Conservation (phyloP, 106 monocot genomes). For the Acorus gramineus region DNA sequence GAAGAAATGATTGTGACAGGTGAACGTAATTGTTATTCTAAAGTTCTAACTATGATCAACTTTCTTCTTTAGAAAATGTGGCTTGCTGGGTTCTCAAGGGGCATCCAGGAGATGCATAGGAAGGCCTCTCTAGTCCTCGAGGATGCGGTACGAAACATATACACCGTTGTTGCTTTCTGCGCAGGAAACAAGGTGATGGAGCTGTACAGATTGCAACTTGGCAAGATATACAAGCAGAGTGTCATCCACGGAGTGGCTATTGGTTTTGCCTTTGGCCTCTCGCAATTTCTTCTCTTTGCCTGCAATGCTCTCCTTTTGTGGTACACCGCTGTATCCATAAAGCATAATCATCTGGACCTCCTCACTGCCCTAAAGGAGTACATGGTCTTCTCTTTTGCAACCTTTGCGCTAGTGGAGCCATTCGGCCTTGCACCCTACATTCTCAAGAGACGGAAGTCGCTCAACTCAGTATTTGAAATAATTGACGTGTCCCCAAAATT, state of each 20-base stretch:
- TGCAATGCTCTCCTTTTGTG: constrained; percentile 93
- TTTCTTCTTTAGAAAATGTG: constrained; percentile 70
- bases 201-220: constrained; percentile 64
- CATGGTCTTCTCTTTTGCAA: constrained; percentile 92
- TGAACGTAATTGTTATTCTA: too few relatives aligned
- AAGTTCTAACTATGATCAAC: neutral
- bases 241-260: constrained; percentile 75
- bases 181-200: constrained; percentile 99
- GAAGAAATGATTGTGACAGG: too few relatives aligned
- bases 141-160: constrained; percentile 98
- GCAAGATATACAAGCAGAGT: constrained; percentile 64
- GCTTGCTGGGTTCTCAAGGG: constrained; percentile 95
- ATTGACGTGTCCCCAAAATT: constrained; percentile 78
- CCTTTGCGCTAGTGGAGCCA: constrained; percentile 96
- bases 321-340: constrained; percentile 71
- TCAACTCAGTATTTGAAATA: constrained; percentile 89
- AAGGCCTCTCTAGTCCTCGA: constrained; percentile 97
- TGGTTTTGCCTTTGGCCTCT: constrained; percentile 91
- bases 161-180: constrained; percentile 94
- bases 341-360: constrained; percentile 30
- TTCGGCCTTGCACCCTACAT: constrained; percentile 98
- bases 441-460: constrained; percentile 70
- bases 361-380: constrained; percentile 76
- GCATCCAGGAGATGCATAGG: constrained; percentile 99
- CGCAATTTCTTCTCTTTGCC: constrained; percentile 92